Base-by-base conservation (phyloP, 441 rosid genomes). In the Brassica hybrid region DNA sequence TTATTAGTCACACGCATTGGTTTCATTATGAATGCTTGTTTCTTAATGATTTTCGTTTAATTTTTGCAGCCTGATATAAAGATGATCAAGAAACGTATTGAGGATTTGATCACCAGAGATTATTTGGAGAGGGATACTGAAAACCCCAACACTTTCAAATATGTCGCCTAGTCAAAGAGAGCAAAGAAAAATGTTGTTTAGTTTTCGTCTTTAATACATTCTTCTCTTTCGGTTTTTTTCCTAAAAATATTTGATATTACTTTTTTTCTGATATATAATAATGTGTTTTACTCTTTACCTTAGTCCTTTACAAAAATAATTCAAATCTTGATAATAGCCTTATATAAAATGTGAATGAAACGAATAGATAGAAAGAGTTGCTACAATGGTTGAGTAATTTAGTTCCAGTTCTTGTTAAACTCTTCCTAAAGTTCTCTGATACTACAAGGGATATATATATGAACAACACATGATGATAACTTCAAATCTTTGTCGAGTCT, bases 61-160 rank as follows among this genome's bases (percentile, higher is more conserved):
- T 27, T 34, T 45, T 60, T 48, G 63, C 54, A 76, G 72, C 98
- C 98, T 76, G 97, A 93, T 83, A 86, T 92, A 16, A 96, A 92
- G 82, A 89, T 90, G 2, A 93, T 93, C 59, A 96, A 92, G 89
- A 92, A 92, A 83, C 78, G 96, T 32, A 93, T 91, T 61, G 98
- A 96, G 76, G 94, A 96, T 75, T 76, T 93, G 70, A 93, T 93
- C 43, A 82, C 81, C 10, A 80, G 93, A 59, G 99, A 95, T 30
- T 95, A 90, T n/a, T n/a, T n/a, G n/a, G n/a, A n/a, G n/a, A n/a
- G n/a, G n/a, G n/a, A n/a, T n/a, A n/a, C n/a, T n/a, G n/a, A n/a
- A n/a, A n/a, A n/a, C n/a, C n/a, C n/a, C n/a, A n/a, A n/a, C n/a
- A n/a, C n/a, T n/a, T n/a, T n/a, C n/a, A n/a, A n/a, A n/a, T n/a